Percentiles rank a stretch among this genome's conserved stretches.
Evolutionary conservation across 1,284 basidiomycete species (phyloP).

Genomic region (Melampsora larici-populina): DNA sequence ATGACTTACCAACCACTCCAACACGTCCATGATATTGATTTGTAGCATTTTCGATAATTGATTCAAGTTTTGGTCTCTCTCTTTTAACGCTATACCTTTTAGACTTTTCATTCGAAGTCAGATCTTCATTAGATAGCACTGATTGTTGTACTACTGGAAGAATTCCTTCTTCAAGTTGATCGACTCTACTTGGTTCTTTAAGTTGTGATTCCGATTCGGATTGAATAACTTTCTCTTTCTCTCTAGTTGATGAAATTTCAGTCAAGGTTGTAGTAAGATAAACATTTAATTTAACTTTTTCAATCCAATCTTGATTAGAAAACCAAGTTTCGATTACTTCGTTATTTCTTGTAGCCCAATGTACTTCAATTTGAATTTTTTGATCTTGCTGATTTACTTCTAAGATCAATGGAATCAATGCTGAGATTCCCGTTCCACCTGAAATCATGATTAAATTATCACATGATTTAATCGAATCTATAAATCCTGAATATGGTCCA

Average conservation of each 20-base stretch:
- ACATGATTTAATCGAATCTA: conserved; percentile 51
- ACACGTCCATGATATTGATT: conserved; percentile 9
- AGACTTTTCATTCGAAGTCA: not conserved
- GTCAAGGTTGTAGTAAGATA: conserved; percentile 11
- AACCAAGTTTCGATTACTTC: conserved; percentile 21
- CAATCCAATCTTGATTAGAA: not conserved
- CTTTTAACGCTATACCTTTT: too few relatives aligned
- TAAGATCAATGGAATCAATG: conserved; percentile 10
- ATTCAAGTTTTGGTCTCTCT: conserved; percentile 12
- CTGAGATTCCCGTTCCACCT: conserved; percentile 55
- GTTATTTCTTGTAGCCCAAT: conserved; percentile 19
- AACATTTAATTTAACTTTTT: conserved; percentile 8
- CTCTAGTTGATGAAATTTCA: not conserved
- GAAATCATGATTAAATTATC: conserved; percentile 55
- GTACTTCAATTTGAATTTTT: not conserved
- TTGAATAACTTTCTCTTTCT: not conserved
- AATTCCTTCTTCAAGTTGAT: not conserved
- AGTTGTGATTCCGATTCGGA: not conserved
- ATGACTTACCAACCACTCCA: conserved; percentile 31
- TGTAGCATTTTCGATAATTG: not conserved
- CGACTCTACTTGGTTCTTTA: not conserved
- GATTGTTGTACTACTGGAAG: not conserved
- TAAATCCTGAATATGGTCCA: conserved; percentile 56
- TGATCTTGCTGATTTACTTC: not conserved
- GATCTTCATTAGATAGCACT: not conserved